Conservation (phyloP, 1,284 basidiomycete genomes). For the Meira nashicola region DNA sequence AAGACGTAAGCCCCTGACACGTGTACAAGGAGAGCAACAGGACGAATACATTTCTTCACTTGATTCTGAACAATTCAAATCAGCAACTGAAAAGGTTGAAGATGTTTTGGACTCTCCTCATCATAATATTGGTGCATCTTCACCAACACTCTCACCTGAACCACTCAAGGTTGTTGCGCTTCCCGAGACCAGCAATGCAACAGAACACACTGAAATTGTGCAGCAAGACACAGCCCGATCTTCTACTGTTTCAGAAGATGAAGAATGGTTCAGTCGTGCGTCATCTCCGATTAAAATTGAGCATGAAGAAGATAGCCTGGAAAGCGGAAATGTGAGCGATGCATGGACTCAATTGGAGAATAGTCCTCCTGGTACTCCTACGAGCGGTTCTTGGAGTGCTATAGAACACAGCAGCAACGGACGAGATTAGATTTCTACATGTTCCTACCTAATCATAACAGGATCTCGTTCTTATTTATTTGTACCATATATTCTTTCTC, state of each 20-base stretch:
- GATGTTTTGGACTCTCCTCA: constrained; percentile 1
- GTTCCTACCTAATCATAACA: no score
- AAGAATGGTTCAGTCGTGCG: neutral
- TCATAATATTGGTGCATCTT: constrained; percentile 6
- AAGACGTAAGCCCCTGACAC: neutral
- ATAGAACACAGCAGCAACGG: neutral
- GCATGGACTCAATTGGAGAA: constrained; percentile 1
- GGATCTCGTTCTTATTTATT: no score
- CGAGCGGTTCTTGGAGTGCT: neutral
- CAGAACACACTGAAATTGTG: neutral
- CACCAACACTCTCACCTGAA: neutral
- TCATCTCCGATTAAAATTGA: neutral
- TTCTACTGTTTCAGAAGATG: neutral
- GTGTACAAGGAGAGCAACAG: neutral
- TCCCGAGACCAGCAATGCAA: neutral
- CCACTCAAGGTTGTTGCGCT: neutral
- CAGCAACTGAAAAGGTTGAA: neutral
- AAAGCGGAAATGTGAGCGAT: neutral
- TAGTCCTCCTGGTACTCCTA: neutral
- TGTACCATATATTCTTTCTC: no score
- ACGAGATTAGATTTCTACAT: no score
- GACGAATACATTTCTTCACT: neutral
- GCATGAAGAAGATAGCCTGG: neutral
- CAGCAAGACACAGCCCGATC: neutral
- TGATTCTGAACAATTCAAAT: neutral